These are phyloP conservation scores for Candida albicans DNA, from an alignment of 1,139 yeast species.

Conservation along the genomic window DNA sequence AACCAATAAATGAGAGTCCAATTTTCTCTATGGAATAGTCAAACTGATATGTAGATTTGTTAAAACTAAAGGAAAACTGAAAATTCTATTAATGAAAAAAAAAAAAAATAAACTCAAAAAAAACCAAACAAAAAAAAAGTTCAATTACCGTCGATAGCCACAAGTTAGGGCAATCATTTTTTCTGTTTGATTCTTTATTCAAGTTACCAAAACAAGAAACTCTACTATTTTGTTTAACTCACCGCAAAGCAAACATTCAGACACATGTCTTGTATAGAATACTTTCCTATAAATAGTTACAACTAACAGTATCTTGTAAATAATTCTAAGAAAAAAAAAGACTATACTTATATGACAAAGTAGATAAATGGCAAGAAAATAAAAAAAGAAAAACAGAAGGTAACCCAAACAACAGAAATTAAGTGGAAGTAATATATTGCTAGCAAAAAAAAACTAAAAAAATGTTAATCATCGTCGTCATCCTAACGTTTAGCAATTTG, in stretches of 20 bases:
- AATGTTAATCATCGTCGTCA: neutral
- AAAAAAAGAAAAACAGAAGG: neutral
- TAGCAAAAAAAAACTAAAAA: neutral
- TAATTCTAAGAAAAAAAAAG: neutral
- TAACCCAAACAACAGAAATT: slow-evolving; percentile 1
- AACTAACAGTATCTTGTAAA: too few species aligned
- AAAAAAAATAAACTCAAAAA: too few species aligned
- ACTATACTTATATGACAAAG: neutral
- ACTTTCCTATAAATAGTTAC: too few species aligned
- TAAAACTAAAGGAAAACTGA: neutral
- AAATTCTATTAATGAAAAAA: neutral
- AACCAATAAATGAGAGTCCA: too few species aligned
- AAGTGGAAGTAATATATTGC: neutral
- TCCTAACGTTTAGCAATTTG: slow-evolving; percentile 49
- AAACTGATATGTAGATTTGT: too few species aligned
- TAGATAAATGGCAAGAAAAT: neutral
- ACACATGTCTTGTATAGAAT: too few species aligned
- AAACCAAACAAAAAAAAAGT: neutral
- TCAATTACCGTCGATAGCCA: slow-evolving; percentile 2
- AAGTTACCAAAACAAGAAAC: too few species aligned
- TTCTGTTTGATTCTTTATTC: neutral
- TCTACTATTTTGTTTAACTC: too few species aligned
- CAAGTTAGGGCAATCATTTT: neutral
- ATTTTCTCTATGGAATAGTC: too few species aligned
- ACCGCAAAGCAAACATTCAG: too few species aligned